A percentile compares a stretch with the other conserved stretches of the same genome.
Conservation (phyloP, 2,329 filamentous ascomycete species). For the Neonectria coccinea region DNA sequence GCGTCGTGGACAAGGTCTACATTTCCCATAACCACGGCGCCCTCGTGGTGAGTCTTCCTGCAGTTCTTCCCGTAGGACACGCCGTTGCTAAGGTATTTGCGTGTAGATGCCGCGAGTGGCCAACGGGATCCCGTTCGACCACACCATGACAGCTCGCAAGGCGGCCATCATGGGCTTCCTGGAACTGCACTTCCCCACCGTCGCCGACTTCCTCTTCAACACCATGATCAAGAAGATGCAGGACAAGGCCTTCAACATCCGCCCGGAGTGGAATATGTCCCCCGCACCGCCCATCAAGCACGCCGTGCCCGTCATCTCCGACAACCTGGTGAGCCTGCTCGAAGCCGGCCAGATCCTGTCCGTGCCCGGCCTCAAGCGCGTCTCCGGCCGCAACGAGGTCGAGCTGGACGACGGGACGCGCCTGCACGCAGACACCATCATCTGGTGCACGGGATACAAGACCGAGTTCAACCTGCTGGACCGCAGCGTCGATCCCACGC, state of each 20-base stretch:
- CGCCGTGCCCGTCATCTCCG: slow-evolving; percentile 43
- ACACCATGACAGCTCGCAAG: slow-evolving; percentile 49
- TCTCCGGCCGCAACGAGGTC: slow-evolving; percentile 41
- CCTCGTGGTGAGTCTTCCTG: slow-evolving; percentile 47
- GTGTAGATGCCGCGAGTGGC: slow-evolving; percentile 45
- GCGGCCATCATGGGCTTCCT: slow-evolving; percentile 47
- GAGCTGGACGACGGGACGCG: slow-evolving; percentile 47
- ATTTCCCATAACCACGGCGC: slow-evolving; percentile 56
- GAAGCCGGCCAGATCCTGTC: slow-evolving; percentile 52
- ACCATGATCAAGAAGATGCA: slow-evolving; percentile 42
- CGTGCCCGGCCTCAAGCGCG: slow-evolving; percentile 44
- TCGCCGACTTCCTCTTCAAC: slow-evolving; percentile 40
- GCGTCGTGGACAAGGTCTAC: slow-evolving; percentile 54
- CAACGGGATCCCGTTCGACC: slow-evolving; percentile 52
- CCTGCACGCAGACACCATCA: slow-evolving; percentile 47
- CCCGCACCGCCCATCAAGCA: slow-evolving; percentile 43
- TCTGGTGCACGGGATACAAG: slow-evolving; percentile 53
- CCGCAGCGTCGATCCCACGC: slow-evolving; percentile 43
- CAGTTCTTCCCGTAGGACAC: not conserved
- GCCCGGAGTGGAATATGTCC: slow-evolving; percentile 46
- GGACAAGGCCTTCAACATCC: slow-evolving; percentile 40
- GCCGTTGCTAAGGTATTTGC: not conserved
- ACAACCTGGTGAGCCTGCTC: slow-evolving; percentile 49
- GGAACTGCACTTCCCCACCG: slow-evolving; percentile 39
- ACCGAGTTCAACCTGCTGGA: slow-evolving; percentile 48